phyloP scores from a whole-genome alignment of 345 rosid genomes.

The Syzygium aqueum region DNA sequence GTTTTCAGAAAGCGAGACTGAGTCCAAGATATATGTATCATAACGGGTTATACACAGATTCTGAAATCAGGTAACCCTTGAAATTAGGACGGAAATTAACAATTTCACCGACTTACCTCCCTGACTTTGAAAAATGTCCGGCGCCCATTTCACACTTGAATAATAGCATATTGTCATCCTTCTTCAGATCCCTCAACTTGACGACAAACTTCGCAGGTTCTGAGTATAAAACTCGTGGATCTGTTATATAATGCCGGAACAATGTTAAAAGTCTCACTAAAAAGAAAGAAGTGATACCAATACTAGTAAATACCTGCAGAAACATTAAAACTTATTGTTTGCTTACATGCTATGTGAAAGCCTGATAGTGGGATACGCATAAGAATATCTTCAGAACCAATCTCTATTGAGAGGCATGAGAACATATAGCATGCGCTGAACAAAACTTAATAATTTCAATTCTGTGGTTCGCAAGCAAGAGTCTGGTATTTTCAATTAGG shows the following conservation, averaged over 20 bases:
- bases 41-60: background rate
- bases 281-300: background rate
- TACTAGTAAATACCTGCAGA: background rate
- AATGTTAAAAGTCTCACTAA: background rate
- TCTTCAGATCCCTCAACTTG: conserved; percentile 83
- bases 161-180: conserved; percentile 56
- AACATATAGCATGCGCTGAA: background rate
- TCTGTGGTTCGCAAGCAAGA: background rate
- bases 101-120: conserved; percentile 44
- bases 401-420: background rate
- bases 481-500: background rate
- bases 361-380: background rate
- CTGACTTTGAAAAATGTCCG: conserved; percentile 93
- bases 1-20: background rate
- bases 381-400: background rate
- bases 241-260: conserved; percentile 13
- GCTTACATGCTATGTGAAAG: background rate
- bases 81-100: background rate
- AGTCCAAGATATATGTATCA: background rate
- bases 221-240: conserved; percentile 87
- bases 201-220: conserved; percentile 93
- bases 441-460: background rate
- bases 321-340: background rate
- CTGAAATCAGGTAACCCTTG: background rate
- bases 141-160: conserved; percentile 91